Percentiles rank a stretch among this genome's conserved stretches.
These are phyloP conservation scores for Pichia heedii DNA, from an alignment of 805 yeast species.

Conservation along the genomic window DNA sequence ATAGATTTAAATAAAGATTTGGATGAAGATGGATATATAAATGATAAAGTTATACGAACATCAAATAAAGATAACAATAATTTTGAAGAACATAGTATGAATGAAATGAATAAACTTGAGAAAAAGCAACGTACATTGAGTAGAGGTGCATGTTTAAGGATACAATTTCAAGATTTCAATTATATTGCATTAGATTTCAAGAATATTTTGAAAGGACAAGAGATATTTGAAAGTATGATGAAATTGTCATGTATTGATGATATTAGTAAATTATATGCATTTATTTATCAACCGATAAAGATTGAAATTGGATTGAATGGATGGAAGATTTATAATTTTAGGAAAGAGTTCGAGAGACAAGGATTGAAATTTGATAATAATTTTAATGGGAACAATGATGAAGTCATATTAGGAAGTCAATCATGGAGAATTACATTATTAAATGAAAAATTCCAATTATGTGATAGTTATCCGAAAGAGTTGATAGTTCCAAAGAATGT, in stretches of 20 bases:
- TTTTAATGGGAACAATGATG: neutral
- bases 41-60: too few relatives aligned
- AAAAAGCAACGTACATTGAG: constrained; percentile 9
- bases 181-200: constrained; percentile 69
- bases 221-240: constrained; percentile 65
- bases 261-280: constrained; percentile 66
- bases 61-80: too few relatives aligned
- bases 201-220: constrained; percentile 49
- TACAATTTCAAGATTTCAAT: constrained; percentile 80
- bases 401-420: too few relatives aligned
- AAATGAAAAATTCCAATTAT: constrained; percentile 56
- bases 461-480: constrained; percentile 64
- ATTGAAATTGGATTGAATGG: constrained; percentile 57
- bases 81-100: neutral
- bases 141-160: constrained; percentile 46
- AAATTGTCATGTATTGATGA: constrained; percentile 49
- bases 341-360: constrained; percentile 64
- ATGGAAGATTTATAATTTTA: constrained; percentile 63
- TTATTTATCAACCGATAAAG: constrained; percentile 64
- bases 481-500: constrained; percentile 67
- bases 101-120: constrained; percentile 6
- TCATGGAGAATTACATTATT: constrained; percentile 64
- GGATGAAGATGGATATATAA: neutral
- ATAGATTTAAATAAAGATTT: neutral
- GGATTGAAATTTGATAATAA: constrained; percentile 32